A percentile compares a stretch with the other conserved stretches of the same genome.
These are phyloP conservation scores for Russula vinacea DNA, from an alignment of 768 basidiomycete species.

Conservation along the genomic window DNA sequence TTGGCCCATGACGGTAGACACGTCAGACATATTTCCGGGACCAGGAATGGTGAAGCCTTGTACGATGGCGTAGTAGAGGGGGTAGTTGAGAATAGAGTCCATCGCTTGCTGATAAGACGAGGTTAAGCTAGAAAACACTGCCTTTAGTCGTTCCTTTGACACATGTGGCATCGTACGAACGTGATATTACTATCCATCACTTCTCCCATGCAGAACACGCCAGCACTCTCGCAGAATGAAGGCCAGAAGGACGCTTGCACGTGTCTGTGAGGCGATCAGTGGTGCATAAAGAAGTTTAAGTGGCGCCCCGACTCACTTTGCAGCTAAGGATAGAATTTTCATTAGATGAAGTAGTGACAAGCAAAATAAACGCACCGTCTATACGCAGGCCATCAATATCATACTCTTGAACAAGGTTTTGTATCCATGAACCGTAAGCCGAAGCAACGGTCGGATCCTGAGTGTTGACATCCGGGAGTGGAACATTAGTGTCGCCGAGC, in stretches of 20 bases:
- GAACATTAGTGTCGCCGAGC: conserved; percentile 73
- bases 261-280: conserved; percentile 43
- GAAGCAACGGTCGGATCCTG: conserved; percentile 59
- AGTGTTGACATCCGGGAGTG: conserved; percentile 79
- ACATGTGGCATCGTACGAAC: conserved; percentile 36
- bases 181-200: conserved; percentile 56
- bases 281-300: conserved; percentile 8
- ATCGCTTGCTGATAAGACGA: conserved; percentile 59
- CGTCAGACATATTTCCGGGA: conserved; percentile 54
- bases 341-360: conserved; percentile 3
- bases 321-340: conserved; percentile 30
- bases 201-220: conserved; percentile 85
- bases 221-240: conserved; percentile 65
- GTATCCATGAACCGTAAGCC: conserved; percentile 67
- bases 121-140: conserved; percentile 42
- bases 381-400: conserved; percentile 84
- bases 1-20: conserved; percentile 51
- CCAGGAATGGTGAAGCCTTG: conserved; percentile 73
- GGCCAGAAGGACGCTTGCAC: conserved; percentile 77
- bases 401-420: conserved; percentile 63
- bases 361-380: conserved; percentile 47
- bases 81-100: conserved; percentile 71
- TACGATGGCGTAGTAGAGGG: conserved; percentile 60
- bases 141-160: conserved; percentile 27
- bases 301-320: conserved; percentile 35